These are phyloP conservation scores for Kluyveromyces sp. DNA, from an alignment of 1,139 yeast species.

Conservation along the genomic window DNA sequence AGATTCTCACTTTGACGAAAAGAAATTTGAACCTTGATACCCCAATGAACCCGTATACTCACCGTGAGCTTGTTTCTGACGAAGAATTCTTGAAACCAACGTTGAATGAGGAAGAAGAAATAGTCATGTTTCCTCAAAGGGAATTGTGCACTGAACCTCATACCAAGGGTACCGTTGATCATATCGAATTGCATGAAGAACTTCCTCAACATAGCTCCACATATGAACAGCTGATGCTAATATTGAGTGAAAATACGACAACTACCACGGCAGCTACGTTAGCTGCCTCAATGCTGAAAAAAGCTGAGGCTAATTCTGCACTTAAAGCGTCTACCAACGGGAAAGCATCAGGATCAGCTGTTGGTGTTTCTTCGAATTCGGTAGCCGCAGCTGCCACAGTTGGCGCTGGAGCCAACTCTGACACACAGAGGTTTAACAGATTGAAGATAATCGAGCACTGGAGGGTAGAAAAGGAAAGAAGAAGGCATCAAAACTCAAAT, in stretches of 20 bases:
- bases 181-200: constrained; percentile 52
- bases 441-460: constrained; percentile 45
- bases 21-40: constrained; percentile 70
- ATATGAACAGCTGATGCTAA: constrained; percentile 82
- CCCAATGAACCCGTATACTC: constrained; percentile 57
- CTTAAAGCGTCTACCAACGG: constrained; percentile 20
- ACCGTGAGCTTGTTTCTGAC: constrained; percentile 39
- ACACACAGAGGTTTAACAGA: constrained; percentile 42
- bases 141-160: constrained; percentile 39
- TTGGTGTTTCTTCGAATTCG: constrained; percentile 15
- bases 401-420: constrained; percentile 28
- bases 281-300: constrained; percentile 31
- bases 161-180: constrained; percentile 38
- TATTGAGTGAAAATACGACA: constrained; percentile 33
- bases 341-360: constrained; percentile 17
- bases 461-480: constrained; percentile 38
- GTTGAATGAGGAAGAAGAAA: constrained; percentile 38
- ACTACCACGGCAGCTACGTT: constrained; percentile 31
- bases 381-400: constrained; percentile 32
- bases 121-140: constrained; percentile 43
- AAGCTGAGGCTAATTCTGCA: constrained; percentile 26
- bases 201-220: constrained; percentile 72
- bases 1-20: constrained; percentile 67
- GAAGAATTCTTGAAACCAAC: constrained; percentile 45
- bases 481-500: constrained; percentile 34